A percentile compares a stretch with the other conserved stretches of the same genome.
Conservation (phyloP, 495 filamentous ascomycete genomes). For the Penicillium verhagenii region DNA sequence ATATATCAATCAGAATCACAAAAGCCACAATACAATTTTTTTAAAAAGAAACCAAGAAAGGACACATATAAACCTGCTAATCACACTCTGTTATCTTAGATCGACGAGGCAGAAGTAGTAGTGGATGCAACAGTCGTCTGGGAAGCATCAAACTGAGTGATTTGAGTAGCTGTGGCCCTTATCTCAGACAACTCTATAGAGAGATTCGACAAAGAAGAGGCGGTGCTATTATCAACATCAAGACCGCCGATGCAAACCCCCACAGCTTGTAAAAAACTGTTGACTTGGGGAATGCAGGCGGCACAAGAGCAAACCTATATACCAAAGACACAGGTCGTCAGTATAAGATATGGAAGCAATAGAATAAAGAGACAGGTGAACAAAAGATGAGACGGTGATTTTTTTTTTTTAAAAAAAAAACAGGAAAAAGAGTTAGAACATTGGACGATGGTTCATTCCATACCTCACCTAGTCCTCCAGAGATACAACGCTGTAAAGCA, state of each 20-base stretch:
- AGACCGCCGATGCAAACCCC: constrained; percentile 16
- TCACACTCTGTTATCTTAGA: not conserved
- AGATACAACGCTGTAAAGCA: constrained; percentile 20
- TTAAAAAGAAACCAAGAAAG: too few relatives aligned
- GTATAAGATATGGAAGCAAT: too few relatives aligned
- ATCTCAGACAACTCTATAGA: not conserved
- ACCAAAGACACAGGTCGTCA: not conserved
- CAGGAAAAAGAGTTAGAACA: not conserved
- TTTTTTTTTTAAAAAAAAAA: too few relatives aligned
- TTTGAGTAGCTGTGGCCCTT: not conserved
- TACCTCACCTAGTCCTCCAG: constrained; percentile 19
- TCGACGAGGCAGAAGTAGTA: not conserved
- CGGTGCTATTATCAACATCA: not conserved
- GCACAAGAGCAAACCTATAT: constrained; percentile 25
- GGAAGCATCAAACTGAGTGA: not conserved
- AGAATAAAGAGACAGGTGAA: too few relatives aligned
- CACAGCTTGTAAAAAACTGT: constrained; percentile 15
- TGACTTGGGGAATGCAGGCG: constrained; percentile 18
- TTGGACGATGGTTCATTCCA: too few relatives aligned
- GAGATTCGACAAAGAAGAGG: not conserved
- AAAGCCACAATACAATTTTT: too few relatives aligned
- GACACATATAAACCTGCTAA: not conserved
- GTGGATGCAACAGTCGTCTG: not conserved
- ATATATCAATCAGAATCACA: too few relatives aligned
- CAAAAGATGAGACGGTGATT: too few relatives aligned